Base-by-base conservation (phyloP, 2,329 filamentous ascomycete genomes). In the Scorias spongiosa region DNA sequence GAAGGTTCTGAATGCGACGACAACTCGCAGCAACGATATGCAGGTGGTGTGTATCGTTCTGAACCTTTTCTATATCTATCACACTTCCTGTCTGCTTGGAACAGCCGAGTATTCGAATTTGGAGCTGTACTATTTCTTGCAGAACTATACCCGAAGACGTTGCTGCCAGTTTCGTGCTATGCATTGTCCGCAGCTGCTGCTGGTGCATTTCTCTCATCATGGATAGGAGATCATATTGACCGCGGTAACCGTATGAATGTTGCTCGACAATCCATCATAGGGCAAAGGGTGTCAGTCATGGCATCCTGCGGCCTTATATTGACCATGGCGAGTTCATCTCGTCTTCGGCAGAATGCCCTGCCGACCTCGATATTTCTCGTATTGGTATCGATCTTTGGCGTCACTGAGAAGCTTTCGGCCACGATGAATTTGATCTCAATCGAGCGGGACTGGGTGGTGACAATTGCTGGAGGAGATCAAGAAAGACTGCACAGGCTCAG, bases 371-470 rank as follows among this genome's bases (percentile, higher is more conserved):
- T 48, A 41, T 39, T 61, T 45, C 56, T 68, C 46, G 50, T 51
- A 2, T 28, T 55, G 2, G 55, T 65, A n/a, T 66, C 72, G 0
- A 14, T 74, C 0, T 61, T 84, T 39, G 78, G 79, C 1, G 82
- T 80, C 44, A 54, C 80, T 1, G 83, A 87, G 60, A 87, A 86
- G 57, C 59, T 84, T 8, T 69, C 67, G 11, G 69, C 77, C 1
- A 68, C 79, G 5, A 69, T 76, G 57, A 86, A 85, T 55, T 67
- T 75, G 0, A 73, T 86, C 1, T 68, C 81, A 0, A 70, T 87
- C 0, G 82, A 86, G 57, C 67, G 77, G 53, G 82, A 87, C 52
- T 85, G 81, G 81, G 70, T 76, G 34, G 65, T 76, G 3, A 67
- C 76, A 0, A 64, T 75, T 7, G 66, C 71, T 1, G 62, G 65